Percentiles rank a stretch among this genome's conserved stretches.
Conservation (phyloP, 805 yeast genomes). For the Cyberlindnera maritima region DNA sequence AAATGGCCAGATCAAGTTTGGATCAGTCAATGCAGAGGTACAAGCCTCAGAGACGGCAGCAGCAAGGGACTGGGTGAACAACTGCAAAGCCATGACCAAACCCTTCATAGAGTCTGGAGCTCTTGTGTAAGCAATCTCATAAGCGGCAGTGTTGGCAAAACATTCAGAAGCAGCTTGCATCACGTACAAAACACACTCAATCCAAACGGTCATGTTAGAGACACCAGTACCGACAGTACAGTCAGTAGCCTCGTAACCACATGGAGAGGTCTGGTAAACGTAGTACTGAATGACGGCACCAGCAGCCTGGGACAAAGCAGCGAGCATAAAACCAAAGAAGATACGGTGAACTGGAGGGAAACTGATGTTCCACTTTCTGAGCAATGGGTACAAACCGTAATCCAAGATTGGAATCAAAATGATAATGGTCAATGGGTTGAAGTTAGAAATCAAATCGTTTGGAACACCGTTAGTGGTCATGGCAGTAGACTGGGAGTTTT, state of each 20-base stretch:
- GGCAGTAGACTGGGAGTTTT: slow-evolving; percentile 55
- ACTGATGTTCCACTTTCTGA: slow-evolving; percentile 46
- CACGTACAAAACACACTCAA: slow-evolving; percentile 65
- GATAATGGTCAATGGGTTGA: slow-evolving; percentile 73
- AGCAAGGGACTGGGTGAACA: slow-evolving; percentile 73
- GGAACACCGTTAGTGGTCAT: slow-evolving; percentile 78
- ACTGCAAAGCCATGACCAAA: slow-evolving; percentile 49
- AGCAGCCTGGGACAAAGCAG: slow-evolving; percentile 34
- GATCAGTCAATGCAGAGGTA: slow-evolving; percentile 64
- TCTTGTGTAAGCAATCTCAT: slow-evolving; percentile 81
- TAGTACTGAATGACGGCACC: slow-evolving; percentile 61
- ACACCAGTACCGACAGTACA: slow-evolving; percentile 38
- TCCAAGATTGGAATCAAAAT: slow-evolving; percentile 76
- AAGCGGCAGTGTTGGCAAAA: slow-evolving; percentile 76
- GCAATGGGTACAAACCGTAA: slow-evolving; percentile 50
- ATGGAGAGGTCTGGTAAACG: slow-evolving; percentile 70
- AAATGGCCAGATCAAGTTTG: slow-evolving; percentile 69
- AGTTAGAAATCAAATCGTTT: slow-evolving; percentile 73
- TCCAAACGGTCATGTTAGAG: slow-evolving; percentile 56
- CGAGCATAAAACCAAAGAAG: slow-evolving; percentile 65
- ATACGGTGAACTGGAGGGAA: slow-evolving; percentile 74
- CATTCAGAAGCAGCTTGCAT: slow-evolving; percentile 75
- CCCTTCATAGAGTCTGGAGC: slow-evolving; percentile 60
- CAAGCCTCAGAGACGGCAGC: slow-evolving; percentile 74
- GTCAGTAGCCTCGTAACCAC: slow-evolving; percentile 60